These are phyloP conservation scores for Penicillium lagena DNA, from an alignment of 495 filamentous ascomycete genomes.

Conservation along the genomic window DNA sequence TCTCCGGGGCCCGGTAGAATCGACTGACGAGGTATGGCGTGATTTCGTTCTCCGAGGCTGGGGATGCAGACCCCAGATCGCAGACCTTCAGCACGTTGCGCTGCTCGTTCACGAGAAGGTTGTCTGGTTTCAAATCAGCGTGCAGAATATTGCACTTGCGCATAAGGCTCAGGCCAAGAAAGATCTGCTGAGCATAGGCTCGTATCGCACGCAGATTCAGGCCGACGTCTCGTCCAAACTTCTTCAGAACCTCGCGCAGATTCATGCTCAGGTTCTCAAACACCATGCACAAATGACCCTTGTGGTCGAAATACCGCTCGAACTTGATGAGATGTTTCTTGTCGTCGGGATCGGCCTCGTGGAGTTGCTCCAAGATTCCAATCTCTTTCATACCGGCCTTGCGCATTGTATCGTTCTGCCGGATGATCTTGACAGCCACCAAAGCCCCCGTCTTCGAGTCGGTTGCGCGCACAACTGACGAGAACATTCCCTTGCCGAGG, in stretches of 20 bases:
- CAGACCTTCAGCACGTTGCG: conserved; percentile 88
- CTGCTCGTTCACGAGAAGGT: conserved; percentile 83
- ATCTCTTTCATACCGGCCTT: conserved; percentile 96
- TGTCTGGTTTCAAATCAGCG: conserved; percentile 95
- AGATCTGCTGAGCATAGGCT: conserved; percentile 89
- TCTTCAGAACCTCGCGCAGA: conserved; percentile 90
- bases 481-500: conserved; percentile 95
- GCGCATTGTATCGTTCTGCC: conserved; percentile 86
- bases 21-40: conserved; percentile 92
- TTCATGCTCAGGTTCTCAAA: conserved; percentile 95
- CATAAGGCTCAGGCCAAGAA: conserved; percentile 76
- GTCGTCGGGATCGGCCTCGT: conserved; percentile 76
- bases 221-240: conserved; percentile 89
- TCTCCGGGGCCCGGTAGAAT: conserved; percentile 95
- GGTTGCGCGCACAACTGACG: conserved; percentile 84
- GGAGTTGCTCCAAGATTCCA: conserved; percentile 78
- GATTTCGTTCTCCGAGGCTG: conserved; percentile 82
- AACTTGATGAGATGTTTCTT: conserved; percentile 90
- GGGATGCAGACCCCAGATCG: conserved; percentile 89
- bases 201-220: conserved; percentile 82
- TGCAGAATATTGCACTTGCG: conserved; percentile 90
- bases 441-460: conserved; percentile 65
- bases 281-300: conserved; percentile 89
- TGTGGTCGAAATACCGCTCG: conserved; percentile 84
- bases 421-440: conserved; percentile 90